Evolutionary conservation across 208 protist genomes (phyloP).

Genomic region (Trypanosoma caninum): DNA sequence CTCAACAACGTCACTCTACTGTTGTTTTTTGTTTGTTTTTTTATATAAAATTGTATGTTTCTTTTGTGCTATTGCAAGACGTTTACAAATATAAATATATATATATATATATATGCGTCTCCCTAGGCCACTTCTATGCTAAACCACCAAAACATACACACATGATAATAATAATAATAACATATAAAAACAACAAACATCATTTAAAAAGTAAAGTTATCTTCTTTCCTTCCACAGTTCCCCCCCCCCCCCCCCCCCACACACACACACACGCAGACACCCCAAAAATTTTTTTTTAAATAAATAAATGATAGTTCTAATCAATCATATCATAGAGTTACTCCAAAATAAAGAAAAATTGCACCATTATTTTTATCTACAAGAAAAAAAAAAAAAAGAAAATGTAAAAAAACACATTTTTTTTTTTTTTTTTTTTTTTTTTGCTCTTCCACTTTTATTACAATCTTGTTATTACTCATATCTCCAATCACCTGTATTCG

Average conservation of each 20-base stretch:
- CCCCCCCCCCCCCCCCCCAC: too few relatives aligned
- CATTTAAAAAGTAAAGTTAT: background rate
- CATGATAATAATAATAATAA: too few relatives aligned
- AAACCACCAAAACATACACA: too few relatives aligned
- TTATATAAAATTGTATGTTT: background rate
- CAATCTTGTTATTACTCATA: too few relatives aligned
- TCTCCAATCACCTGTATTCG: background rate
- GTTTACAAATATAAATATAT: background rate
- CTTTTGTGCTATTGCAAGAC: background rate
- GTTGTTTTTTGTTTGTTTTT: background rate
- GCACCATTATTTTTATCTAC: background rate
- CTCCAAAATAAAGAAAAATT: background rate
- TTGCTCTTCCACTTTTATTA: background rate
- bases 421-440: background rate
- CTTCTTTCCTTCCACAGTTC: background rate
- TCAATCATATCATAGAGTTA: too few relatives aligned
- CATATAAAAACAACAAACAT: too few relatives aligned
- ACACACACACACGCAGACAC: background rate
- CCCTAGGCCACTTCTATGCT: background rate
- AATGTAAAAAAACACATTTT: too few relatives aligned
- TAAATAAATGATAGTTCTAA: too few relatives aligned
- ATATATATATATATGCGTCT: background rate
- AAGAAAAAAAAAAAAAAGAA: conserved; percentile 17
- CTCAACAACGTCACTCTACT: background rate
- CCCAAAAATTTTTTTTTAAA: too few relatives aligned